phyloP scores from a whole-genome alignment of 805 yeast genomes.

The Ogataea henricii region DNA sequence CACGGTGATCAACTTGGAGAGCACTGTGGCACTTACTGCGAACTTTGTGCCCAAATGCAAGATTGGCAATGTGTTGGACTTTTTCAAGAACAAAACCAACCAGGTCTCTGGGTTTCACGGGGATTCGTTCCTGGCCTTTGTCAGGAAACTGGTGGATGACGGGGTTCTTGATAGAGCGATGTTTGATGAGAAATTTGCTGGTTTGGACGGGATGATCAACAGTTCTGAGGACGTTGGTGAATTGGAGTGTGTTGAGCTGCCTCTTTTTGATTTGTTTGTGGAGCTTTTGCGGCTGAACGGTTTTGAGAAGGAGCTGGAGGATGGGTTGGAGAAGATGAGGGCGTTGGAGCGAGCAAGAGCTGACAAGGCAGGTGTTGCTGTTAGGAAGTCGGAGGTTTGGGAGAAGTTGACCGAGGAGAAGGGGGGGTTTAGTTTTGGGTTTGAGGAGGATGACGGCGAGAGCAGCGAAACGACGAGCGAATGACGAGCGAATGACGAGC shows the following conservation, averaged over 20 bases:
- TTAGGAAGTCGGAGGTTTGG: conserved; percentile 55
- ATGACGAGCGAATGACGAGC: not conserved
- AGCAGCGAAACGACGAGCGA: not conserved
- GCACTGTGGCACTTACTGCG: conserved; percentile 84
- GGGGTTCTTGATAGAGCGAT: conserved; percentile 26
- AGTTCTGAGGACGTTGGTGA: conserved; percentile 70
- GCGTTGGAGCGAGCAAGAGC: conserved; percentile 36
- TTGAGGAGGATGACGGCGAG: conserved; percentile 18
- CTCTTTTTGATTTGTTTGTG: conserved; percentile 62
- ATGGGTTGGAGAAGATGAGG: conserved; percentile 38
- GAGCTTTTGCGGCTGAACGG: conserved; percentile 48
- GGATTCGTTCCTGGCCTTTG: conserved; percentile 45
- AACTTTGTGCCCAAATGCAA: conserved; percentile 77
- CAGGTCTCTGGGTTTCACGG: conserved; percentile 84
- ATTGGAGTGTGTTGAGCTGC: conserved; percentile 42
- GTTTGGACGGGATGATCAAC: conserved; percentile 19
- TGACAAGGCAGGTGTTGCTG: conserved; percentile 22
- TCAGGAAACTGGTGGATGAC: conserved; percentile 37
- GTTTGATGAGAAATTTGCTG: conserved; percentile 9
- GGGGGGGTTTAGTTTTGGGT: conserved; percentile 39
- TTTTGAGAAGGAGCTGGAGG: conserved; percentile 36
- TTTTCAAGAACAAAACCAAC: conserved; percentile 62
- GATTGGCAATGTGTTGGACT: conserved; percentile 61
- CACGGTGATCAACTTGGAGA: conserved; percentile 80
- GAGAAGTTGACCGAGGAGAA: conserved; percentile 35